Evolutionary conservation across 2,329 filamentous ascomycete species (phyloP), one percentile per base, ranked within the genome.

Genomic region (Kalmusia sp.): DNA sequence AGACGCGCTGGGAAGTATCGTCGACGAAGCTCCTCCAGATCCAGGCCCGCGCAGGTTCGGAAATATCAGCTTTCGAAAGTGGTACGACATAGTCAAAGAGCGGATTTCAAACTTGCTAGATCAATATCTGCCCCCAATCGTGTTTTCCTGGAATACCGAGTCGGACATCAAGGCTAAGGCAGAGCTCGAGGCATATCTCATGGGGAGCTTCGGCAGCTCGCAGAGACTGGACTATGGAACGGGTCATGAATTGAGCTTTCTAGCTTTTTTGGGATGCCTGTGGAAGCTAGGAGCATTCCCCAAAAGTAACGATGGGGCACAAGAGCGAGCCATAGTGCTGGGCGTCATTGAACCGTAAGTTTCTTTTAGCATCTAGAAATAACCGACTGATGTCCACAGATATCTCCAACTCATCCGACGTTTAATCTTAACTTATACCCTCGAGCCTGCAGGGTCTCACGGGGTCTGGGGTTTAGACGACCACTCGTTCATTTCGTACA

Each of bases 401-500:
- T 96, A 96, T 68, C 79, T 96, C n/a, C 79, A 80, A 27, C 87
- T 98, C 2, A 81, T 96, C 39, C 88, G 95, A 33, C 86, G 84
- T 35, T 82, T 99, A 8, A 97, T 99, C 64, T 80, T 91, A 45
- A 93, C 88, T 2, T 99, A 98, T 72, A 97, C 88, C 0, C 84
- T 99, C 17, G 95, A 99, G 70, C 95, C 95, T 3, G 95, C 95
- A 5, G 95, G 95, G 2, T 96, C 93, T 1, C 95, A 98, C 70
- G 95, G 95, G 3, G 95, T 99, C 17, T 99, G 95, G 95, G 95
- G 95, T 17, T 82, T 99, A n/a, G 95, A 99, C 71, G 95, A 99
- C 73, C 93, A 99, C 76, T 93, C 87, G 7, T 98, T 99, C 72
- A 75, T 95, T 22, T 90, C 95, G 0, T 99, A 98, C 74, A 91